Evolutionary conservation across 352 stramenopile species (phyloP), one percentile per base, ranked within the genome.

Genomic region (Pythium vanterpoolii): DNA sequence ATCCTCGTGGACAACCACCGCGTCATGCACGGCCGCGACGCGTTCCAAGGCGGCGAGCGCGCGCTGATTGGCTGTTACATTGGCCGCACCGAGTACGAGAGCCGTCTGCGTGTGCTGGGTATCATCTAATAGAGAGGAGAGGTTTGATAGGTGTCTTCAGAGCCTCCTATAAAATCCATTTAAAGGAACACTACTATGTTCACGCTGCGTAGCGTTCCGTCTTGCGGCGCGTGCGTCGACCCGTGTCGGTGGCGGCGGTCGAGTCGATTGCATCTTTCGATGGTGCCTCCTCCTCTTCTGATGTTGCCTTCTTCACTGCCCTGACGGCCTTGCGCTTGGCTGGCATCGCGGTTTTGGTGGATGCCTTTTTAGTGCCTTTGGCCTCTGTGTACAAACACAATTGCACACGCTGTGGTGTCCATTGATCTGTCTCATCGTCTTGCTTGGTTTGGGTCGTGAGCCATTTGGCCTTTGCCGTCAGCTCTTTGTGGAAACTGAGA

Each of bases 41-140:
- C 84, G 14, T 96, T 96, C 58, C 60, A 81, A 8, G 85, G 86
- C 31, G 78, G 81, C 34, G 80, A 90, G 10, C 79, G 87, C 26
- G 83, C 83, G 31, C 73, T 96, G 31, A 86, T 96, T 52, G 87
- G 87, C 18, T 94, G 87, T 67, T 96, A 96, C 77, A 95, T 96
- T 53, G 85, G 86, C 26, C 80, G 76, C 45, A 92, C 71, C 47
- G 85, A 95, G 64, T 96, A 91, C 62, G 85, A 94, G 46, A 93
- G 83, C 52, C 77, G 85, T 11, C 71, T 94, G n/a, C 85, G 85
- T 24, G 72, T 90, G 30, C 71, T 94, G 5, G 73, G 66, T n/a
- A 90, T 94, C 63, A 87, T 94, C 66, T 94, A 77, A 64, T n/a
- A 40, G 34, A 64, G 33, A 38, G 34, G 19, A 42, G 34, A 19